Percentiles rank a stretch among this genome's conserved stretches.
Evolutionary conservation across 805 yeast genomes (phyloP).

Genomic region (Saccharomycopsis javanensis): DNA sequence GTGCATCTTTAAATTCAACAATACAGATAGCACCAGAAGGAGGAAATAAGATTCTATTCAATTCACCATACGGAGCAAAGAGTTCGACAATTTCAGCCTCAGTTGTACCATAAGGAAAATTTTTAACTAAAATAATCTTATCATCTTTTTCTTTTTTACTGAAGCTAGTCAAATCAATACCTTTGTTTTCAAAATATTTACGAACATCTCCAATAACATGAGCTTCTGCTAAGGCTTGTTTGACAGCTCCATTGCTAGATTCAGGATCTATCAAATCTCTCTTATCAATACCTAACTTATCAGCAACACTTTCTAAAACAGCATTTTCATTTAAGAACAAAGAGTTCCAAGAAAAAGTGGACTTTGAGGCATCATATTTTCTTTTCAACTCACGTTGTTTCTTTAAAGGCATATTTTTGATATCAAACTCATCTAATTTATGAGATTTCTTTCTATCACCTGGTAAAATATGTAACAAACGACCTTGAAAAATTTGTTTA

Average conservation of each 20-base stretch:
- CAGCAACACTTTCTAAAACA: conserved; percentile 81
- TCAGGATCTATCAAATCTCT: conserved; percentile 82
- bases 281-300: conserved; percentile 72
- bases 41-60: conserved; percentile 80
- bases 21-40: conserved; percentile 95
- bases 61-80: conserved; percentile 70
- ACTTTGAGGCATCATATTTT: conserved; percentile 74
- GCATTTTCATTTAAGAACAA: conserved; percentile 86
- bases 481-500: conserved; percentile 87
- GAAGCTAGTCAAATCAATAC: conserved; percentile 75
- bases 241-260: conserved; percentile 80
- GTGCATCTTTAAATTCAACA: conserved; percentile 74
- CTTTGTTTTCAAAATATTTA: conserved; percentile 72
- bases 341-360: conserved; percentile 92
- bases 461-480: conserved; percentile 81
- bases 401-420: conserved; percentile 84
- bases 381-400: conserved; percentile 80
- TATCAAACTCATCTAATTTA: conserved; percentile 79
- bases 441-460: conserved; percentile 78
- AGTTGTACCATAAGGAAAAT: conserved; percentile 83
- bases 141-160: conserved; percentile 65
- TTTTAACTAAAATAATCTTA: conserved; percentile 70
- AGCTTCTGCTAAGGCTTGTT: conserved; percentile 96
- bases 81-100: conserved; percentile 72
- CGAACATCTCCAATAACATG: conserved; percentile 89